Percentiles rank a stretch among this genome's conserved stretches.
Evolutionary conservation across 768 basidiomycete genomes (phyloP).

Genomic region (Leccinum incarnatum): DNA sequence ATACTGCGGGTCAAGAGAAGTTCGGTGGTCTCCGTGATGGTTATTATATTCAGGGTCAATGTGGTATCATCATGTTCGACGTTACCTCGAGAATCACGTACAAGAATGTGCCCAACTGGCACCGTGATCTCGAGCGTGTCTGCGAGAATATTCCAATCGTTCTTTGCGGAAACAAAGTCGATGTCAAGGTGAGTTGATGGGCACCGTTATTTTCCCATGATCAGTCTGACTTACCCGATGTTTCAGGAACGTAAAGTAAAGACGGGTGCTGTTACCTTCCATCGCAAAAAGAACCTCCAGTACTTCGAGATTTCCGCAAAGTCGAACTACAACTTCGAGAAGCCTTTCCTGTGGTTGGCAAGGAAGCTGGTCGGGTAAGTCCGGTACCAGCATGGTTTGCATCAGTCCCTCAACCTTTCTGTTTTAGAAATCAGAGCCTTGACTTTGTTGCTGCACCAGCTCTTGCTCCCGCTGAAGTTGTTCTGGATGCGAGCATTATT

Average conservation of each 20-base stretch:
- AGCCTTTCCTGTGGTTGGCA: constrained; percentile 99
- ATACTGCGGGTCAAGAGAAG: constrained; percentile 99
- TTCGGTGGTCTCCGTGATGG: constrained; percentile 98
- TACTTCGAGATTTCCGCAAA: constrained; percentile 99
- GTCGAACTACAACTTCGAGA: constrained; percentile 99
- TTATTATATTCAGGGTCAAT: constrained; percentile 96
- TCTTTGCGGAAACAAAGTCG: constrained; percentile 99
- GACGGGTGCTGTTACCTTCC: constrained; percentile 98
- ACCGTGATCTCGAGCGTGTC: constrained; percentile 98
- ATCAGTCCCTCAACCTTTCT: background rate
- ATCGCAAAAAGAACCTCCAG: constrained; percentile 99
- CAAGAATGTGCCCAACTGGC: constrained; percentile 99
- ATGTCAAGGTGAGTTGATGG: constrained; percentile 79
- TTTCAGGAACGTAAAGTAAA: constrained; percentile 98
- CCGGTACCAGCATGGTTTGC: background rate
- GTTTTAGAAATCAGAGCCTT: constrained; percentile 69
- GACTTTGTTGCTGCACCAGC: constrained; percentile 98
- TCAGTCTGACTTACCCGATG: constrained; percentile 8
- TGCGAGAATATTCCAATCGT: constrained; percentile 99
- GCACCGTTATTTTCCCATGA: background rate
- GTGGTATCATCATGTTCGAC: constrained; percentile 99
- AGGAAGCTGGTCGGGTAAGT: constrained; percentile 95
- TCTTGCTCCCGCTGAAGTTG: constrained; percentile 90
- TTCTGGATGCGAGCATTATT: constrained; percentile 78
- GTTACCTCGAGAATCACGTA: constrained; percentile 99